phyloP scores from a whole-genome alignment of 2,329 filamentous ascomycete genomes.

The Botrytis fabae region DNA sequence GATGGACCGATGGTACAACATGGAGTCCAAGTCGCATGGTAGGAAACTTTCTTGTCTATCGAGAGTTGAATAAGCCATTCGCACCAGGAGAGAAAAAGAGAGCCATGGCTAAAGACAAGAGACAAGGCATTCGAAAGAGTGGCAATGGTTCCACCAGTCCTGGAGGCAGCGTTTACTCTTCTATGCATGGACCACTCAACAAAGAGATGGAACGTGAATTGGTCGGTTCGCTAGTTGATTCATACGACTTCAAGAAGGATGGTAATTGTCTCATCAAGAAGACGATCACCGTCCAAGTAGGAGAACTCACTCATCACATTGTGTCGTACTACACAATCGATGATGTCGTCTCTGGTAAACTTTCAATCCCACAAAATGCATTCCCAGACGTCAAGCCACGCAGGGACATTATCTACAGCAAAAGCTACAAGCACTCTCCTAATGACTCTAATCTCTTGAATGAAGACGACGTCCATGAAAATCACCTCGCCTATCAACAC shows the following conservation, averaged over 20 bases:
- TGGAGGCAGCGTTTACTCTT: conserved; percentile 20
- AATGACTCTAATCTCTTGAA: conserved; percentile 55
- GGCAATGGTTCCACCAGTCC: conserved; percentile 27
- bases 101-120: conserved; percentile 69
- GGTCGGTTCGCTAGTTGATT: conserved; percentile 84
- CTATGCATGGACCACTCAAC: conserved; percentile 26
- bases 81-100: conserved; percentile 83
- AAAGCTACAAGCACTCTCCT: conserved; percentile 67
- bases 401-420: conserved; percentile 56
- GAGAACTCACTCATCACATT: conserved; percentile 77
- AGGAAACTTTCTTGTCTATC: conserved; percentile 94
- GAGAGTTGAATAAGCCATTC: conserved; percentile 96
- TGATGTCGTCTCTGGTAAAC: conserved; percentile 62
- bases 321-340: conserved; percentile 86
- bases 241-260: conserved; percentile 79
- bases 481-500: conserved; percentile 1
- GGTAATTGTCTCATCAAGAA: conserved; percentile 79
- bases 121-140: conserved; percentile 37
- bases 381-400: conserved; percentile 56
- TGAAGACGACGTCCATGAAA: conserved; percentile 29
- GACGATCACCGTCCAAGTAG: conserved; percentile 78
- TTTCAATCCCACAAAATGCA: conserved; percentile 60
- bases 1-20: conserved; percentile 88
- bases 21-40: conserved; percentile 96
- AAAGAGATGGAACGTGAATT: conserved; percentile 45